A percentile compares a stretch with the other conserved stretches of the same genome.
phyloP scores from a whole-genome alignment of 2,329 filamentous ascomycete genomes.

The Fusarium sacchari region DNA sequence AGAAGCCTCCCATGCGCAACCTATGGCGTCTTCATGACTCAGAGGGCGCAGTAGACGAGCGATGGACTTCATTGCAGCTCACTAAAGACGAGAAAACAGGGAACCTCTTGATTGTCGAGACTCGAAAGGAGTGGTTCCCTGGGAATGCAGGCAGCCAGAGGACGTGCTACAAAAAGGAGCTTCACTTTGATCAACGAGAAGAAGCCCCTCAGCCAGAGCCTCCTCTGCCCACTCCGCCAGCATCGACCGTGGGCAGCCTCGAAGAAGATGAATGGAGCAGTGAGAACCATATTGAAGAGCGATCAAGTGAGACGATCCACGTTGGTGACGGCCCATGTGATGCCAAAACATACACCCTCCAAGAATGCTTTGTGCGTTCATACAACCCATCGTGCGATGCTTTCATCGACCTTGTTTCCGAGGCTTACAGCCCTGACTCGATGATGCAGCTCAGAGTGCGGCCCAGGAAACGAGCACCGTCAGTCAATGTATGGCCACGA shows the following conservation, averaged over 20 bases:
- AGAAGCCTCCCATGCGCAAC: conserved; percentile 52
- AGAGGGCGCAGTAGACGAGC: conserved; percentile 78
- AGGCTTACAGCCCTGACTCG: conserved; percentile 45
- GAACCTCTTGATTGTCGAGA: conserved; percentile 70
- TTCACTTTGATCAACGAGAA: conserved; percentile 53
- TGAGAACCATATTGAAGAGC: conserved; percentile 43
- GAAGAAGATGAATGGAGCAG: conserved; percentile 46
- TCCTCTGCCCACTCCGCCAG: conserved; percentile 6
- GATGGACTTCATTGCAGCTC: conserved; percentile 75
- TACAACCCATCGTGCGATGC: conserved; percentile 64
- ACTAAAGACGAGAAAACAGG: conserved; percentile 68
- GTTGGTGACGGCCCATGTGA: conserved; percentile 56
- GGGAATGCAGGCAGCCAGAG: conserved; percentile 66
- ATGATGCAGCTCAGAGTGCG: conserved; percentile 56
- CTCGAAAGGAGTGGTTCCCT: conserved; percentile 72
- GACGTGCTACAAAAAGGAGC: conserved; percentile 71
- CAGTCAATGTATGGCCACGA: conserved; percentile 40
- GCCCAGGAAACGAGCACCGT: conserved; percentile 20
- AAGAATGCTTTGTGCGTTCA: conserved; percentile 63
- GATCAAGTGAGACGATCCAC: conserved; percentile 52
- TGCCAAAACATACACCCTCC: conserved; percentile 58
- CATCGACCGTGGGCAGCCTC: background rate
- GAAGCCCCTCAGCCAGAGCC: background rate
- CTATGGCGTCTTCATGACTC: conserved; percentile 73
- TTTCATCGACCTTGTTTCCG: conserved; percentile 66